Conservation (phyloP, 768 basidiomycete species). For the Tulasnella sp. region DNA sequence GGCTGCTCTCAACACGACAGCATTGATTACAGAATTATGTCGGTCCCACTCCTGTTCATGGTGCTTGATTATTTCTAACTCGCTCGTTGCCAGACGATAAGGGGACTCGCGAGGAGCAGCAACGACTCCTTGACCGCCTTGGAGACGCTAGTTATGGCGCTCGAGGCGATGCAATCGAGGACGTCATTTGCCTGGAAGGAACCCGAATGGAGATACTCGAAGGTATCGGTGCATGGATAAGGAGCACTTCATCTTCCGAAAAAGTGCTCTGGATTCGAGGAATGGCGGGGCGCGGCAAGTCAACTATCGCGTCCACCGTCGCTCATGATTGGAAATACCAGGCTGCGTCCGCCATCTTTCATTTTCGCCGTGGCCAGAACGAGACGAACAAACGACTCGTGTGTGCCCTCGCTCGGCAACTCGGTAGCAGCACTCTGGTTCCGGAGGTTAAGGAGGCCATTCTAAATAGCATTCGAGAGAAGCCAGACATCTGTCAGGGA, state of each 20-base stretch:
- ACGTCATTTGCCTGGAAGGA: background rate
- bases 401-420: background rate
- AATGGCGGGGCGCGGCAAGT: background rate
- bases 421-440: background rate
- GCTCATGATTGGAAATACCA: background rate
- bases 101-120: background rate
- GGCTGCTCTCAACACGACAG: background rate
- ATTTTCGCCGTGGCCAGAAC: conserved; percentile 8
- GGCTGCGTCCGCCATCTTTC: background rate
- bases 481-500: background rate
- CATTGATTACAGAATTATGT: background rate
- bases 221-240: background rate
- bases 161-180: background rate
- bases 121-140: background rate
- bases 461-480: background rate
- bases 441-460: background rate
- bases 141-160: background rate
- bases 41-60: background rate
- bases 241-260: background rate
- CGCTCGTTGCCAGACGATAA: background rate
- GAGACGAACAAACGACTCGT: background rate
- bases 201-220: background rate
- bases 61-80: background rate
- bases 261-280: background rate
- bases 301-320: background rate